Percentiles rank a stretch among this genome's conserved stretches.
phyloP scores from a whole-genome alignment of 768 basidiomycete species.

The Boletus bicolor region DNA sequence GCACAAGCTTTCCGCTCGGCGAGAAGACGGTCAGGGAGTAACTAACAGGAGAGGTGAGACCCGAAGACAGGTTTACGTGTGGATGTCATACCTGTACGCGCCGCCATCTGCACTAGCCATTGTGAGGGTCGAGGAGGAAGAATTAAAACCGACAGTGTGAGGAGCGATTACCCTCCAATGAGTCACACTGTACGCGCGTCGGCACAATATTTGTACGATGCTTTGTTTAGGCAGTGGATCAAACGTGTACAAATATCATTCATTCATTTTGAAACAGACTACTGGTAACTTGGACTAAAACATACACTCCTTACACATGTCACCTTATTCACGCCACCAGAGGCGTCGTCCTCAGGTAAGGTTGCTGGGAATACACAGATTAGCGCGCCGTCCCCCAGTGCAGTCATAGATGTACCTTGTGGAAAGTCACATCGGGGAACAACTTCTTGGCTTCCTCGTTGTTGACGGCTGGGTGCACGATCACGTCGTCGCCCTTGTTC shows the following conservation, averaged over 20 bases:
- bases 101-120: constrained; percentile 85
- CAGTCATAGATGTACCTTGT: constrained; percentile 55
- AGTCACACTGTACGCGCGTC: constrained; percentile 25
- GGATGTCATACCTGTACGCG: constrained; percentile 59
- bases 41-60: constrained; percentile 41
- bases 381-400: neutral
- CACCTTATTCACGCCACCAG: constrained; percentile 24
- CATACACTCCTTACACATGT: neutral
- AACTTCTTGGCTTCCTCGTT: constrained; percentile 89
- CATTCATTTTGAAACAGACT: neutral
- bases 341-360: constrained; percentile 86
- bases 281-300: neutral
- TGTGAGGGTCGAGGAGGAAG: constrained; percentile 16
- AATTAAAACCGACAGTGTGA: constrained; percentile 22
- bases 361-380: constrained; percentile 39
- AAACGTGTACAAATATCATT: constrained; percentile 20
- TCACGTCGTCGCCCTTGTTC: constrained; percentile 91
- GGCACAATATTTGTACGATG: constrained; percentile 21
- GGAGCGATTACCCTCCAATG: constrained; percentile 12
- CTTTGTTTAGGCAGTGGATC: constrained; percentile 17
- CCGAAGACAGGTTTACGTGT: constrained; percentile 16
- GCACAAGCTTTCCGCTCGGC: constrained; percentile 97
- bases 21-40: constrained; percentile 99
- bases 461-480: constrained; percentile 80
- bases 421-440: constrained; percentile 79